phyloP scores from a whole-genome alignment of 768 basidiomycete genomes.

The Boletellus sp. region DNA sequence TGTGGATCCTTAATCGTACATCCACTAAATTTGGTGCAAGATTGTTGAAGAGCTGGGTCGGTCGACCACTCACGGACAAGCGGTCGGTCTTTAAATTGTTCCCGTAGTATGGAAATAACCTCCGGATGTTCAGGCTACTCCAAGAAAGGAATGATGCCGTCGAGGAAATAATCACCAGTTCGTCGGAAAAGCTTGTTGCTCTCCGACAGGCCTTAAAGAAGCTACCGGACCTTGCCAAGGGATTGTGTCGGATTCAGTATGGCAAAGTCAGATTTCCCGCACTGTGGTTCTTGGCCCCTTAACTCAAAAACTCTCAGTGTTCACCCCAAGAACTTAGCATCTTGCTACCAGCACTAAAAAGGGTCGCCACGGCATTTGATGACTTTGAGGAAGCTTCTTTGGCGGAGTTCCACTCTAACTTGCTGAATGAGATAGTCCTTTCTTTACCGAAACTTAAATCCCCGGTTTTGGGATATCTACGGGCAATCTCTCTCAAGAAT shows the following conservation, averaged over 20 bases:
- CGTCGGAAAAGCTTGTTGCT: constrained; percentile 57
- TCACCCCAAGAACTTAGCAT: constrained; percentile 77
- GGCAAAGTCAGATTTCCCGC: constrained; percentile 60
- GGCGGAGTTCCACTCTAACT: constrained; percentile 56
- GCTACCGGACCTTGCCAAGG: constrained; percentile 85
- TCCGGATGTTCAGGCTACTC: constrained; percentile 50
- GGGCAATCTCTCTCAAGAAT: constrained; percentile 53
- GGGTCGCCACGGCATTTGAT: constrained; percentile 63
- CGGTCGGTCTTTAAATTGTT: constrained; percentile 38
- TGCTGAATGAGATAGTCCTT: constrained; percentile 69
- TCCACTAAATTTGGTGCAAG: constrained; percentile 87
- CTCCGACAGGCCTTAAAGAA: constrained; percentile 68
- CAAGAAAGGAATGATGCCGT: constrained; percentile 80
- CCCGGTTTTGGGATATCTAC: constrained; percentile 51
- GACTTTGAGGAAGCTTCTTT: constrained; percentile 39
- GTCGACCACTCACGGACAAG: constrained; percentile 74
- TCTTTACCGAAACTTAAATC: constrained; percentile 63
- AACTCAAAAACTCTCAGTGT: constrained; percentile 43
- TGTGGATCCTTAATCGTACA: constrained; percentile 85
- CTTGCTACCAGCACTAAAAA: constrained; percentile 72
- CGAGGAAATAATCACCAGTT: constrained; percentile 68
- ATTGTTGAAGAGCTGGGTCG: constrained; percentile 81
- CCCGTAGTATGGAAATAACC: not conserved
- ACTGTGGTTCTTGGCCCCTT: not conserved
- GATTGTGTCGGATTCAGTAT: constrained; percentile 85